Evolutionary conservation across 2,329 filamentous ascomycete species (phyloP).

Genomic region (Penicillium polonicum): DNA sequence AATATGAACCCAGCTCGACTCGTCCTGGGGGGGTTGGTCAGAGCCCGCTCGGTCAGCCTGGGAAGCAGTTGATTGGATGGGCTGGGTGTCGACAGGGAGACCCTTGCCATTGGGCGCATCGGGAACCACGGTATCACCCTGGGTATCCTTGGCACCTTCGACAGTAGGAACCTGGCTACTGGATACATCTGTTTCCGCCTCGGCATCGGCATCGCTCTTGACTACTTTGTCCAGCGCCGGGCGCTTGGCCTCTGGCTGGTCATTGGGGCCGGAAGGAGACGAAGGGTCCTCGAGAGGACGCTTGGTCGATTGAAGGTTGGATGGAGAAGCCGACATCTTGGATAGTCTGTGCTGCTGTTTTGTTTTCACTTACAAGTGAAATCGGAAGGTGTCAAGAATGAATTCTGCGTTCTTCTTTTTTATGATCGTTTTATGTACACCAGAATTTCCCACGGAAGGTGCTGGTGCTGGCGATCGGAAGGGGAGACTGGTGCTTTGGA

Average conservation of each 20-base stretch:
- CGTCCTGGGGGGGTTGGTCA: slow-evolving; percentile 66
- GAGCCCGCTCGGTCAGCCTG: slow-evolving; percentile 52
- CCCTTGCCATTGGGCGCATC: slow-evolving; percentile 61
- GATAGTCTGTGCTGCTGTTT: slow-evolving; percentile 32
- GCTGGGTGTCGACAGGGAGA: slow-evolving; percentile 53
- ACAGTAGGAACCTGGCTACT: slow-evolving; percentile 20
- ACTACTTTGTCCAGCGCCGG: slow-evolving; percentile 91
- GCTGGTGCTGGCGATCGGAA: slow-evolving; percentile 66
- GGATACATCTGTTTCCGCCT: slow-evolving; percentile 34
- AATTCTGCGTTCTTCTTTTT: slow-evolving; percentile 57
- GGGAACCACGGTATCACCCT: slow-evolving; percentile 68
- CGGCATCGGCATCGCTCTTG: slow-evolving; percentile 59
- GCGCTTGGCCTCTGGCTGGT: slow-evolving; percentile 95
- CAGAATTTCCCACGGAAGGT: slow-evolving; percentile 86
- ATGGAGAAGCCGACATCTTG: slow-evolving; percentile 70
- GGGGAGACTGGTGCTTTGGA: slow-evolving; percentile 41
- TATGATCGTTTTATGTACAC: slow-evolving; percentile 71
- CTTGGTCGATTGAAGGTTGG: slow-evolving; percentile 61
- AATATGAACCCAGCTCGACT: slow-evolving; percentile 95
- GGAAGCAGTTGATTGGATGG: slow-evolving; percentile 57
- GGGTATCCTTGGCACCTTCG: slow-evolving; percentile 36
- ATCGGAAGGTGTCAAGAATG: slow-evolving; percentile 45
- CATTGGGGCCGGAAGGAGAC: slow-evolving; percentile 83
- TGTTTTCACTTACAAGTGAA: slow-evolving; percentile 45
- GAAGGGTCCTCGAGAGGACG: slow-evolving; percentile 96